These are phyloP conservation scores for Phytomonas sp. DNA, from an alignment of 208 protist species.

Conservation along the genomic window DNA sequence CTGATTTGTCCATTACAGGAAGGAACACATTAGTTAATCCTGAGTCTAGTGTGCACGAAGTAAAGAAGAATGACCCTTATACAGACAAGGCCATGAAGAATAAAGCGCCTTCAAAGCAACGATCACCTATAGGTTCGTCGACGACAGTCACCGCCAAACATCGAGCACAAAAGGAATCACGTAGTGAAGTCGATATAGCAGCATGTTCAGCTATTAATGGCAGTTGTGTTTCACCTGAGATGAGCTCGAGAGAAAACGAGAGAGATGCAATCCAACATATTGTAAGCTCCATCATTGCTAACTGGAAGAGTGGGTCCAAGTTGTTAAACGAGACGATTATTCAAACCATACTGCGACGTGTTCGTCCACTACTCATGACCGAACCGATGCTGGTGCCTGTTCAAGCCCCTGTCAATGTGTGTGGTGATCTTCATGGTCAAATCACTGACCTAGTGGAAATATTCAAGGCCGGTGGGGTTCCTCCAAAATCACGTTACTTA, in stretches of 20 bases:
- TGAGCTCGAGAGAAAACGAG: neutral
- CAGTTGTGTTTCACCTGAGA: neutral
- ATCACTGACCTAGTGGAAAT: constrained; percentile 94
- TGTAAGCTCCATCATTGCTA: constrained; percentile 23
- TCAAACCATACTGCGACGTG: constrained; percentile 35
- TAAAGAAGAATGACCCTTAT: neutral
- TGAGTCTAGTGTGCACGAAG: neutral
- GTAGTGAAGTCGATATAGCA: neutral
- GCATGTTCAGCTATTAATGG: neutral
- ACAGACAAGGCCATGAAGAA: neutral
- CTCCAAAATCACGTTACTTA: constrained; percentile 90
- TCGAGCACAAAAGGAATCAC: neutral
- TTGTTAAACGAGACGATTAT: constrained; percentile 48
- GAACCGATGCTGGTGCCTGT: constrained; percentile 77
- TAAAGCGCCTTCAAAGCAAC: neutral
- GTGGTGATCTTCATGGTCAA: constrained; percentile 95
- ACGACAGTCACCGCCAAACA: neutral
- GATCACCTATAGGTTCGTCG: neutral
- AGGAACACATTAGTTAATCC: neutral
- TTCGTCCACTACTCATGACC: constrained; percentile 43
- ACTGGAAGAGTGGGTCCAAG: constrained; percentile 30
- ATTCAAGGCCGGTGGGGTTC: constrained; percentile 85
- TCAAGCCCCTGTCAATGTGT: constrained; percentile 75
- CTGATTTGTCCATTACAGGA: neutral
- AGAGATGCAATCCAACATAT: constrained; percentile 11